Evolutionary conservation across 352 stramenopile genomes (phyloP).

Genomic region (Phytophthora syringae): DNA sequence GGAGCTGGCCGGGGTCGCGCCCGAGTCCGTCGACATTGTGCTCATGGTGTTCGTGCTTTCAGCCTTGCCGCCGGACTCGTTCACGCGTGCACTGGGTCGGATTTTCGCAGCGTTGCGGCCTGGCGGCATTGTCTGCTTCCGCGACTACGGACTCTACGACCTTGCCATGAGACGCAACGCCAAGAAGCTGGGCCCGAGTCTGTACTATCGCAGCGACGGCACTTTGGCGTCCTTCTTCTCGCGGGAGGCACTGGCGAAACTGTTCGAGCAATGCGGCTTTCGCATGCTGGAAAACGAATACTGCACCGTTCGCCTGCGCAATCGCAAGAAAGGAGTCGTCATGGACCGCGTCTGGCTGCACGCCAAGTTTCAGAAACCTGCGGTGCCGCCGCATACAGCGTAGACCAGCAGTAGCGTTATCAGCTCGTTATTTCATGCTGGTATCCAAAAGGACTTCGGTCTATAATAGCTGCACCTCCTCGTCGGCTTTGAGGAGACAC

Average conservation of each 20-base stretch:
- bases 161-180: conserved; percentile 85
- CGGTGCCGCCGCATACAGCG: neutral
- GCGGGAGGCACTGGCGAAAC: conserved; percentile 47
- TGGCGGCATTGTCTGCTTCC: conserved; percentile 83
- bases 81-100: conserved; percentile 58
- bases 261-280: conserved; percentile 63
- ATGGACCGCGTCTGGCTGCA: conserved; percentile 89
- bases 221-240: conserved; percentile 87
- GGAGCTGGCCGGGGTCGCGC: conserved; percentile 47
- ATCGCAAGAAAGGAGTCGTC: conserved; percentile 69
- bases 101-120: conserved; percentile 58
- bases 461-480: too few relatives aligned
- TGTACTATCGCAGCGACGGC: conserved; percentile 82
- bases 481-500: too few relatives aligned
- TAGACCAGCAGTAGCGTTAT: conserved; percentile 1
- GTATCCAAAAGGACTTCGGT: too few relatives aligned
- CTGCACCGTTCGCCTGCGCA: conserved; percentile 74
- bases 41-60: conserved; percentile 89
- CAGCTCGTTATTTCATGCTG: too few relatives aligned
- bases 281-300: conserved; percentile 72
- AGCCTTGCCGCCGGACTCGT: conserved; percentile 66
- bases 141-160: conserved; percentile 90
- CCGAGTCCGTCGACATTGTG: conserved; percentile 71
- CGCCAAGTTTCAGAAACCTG: conserved; percentile 67
- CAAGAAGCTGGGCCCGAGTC: conserved; percentile 58